Base-by-base conservation (phyloP, 176 grass and related monocot genomes). In the Raddia distichophylla region DNA sequence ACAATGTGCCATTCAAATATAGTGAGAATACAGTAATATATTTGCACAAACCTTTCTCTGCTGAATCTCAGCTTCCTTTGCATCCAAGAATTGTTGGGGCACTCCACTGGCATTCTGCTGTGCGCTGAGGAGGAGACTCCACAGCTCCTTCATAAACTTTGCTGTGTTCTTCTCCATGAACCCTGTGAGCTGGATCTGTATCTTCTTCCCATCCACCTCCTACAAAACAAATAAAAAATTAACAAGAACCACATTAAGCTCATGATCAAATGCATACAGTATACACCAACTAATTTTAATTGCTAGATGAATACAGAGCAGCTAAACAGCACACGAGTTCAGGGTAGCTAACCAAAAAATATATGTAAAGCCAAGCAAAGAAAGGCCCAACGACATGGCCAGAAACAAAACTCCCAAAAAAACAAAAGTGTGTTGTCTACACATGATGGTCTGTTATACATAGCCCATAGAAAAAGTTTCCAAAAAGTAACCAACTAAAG, bases 81-180 rank as follows among this genome's bases (percentile, higher is more conserved):
- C 97, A 95, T 99, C 93, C 55, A 99, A 82, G 74, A 96, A 99
- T 66, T 95, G 93, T 83, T 99, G 97, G 76, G 97, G 97, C 54
- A 99, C 97, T 42, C 97, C 97, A 58, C 97, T 99, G 20, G 89
- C 85, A 87, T 99, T 99, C 69, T 96, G 89, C 64, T 96, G 91
- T 0, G 97, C 97, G 16, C 93, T 96, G 16, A 95, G 68, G 20
- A 99, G 93, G 15, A 93, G 89, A 63, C 66, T 82, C 91, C 97
- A 99, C 67, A 99, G 87, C 85, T 99, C 97, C 76, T 83, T 94
- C 97, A 99, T 99, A 80, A 99, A 99, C 79, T 93, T 99, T 46
- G 85, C 52, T 5, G 93, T 99, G 54, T 99, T 99, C 85, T 99
- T 99, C 83, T 99, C 97, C 91, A 99, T 95, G 83, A 99, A 99